Evolutionary conservation across 768 basidiomycete genomes (phyloP).

Genomic region (Cystobasidium tubakii): DNA sequence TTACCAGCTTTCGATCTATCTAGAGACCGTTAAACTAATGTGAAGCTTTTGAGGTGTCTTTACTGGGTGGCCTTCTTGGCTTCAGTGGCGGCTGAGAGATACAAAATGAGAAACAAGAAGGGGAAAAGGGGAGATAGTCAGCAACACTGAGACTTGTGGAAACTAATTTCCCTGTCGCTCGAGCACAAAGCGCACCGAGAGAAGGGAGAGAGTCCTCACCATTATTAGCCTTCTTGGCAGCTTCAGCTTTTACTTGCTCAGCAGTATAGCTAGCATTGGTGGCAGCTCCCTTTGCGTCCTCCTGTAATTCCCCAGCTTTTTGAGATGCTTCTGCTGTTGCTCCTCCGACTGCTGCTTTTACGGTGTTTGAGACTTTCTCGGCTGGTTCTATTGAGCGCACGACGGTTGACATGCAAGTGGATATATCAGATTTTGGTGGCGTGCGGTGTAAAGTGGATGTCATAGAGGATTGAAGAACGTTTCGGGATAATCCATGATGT

Average conservation of each 20-base stretch:
- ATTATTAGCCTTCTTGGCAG: constrained; percentile 33
- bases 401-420: neutral
- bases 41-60: neutral
- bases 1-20: no score
- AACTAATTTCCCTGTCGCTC: neutral
- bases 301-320: constrained; percentile 4
- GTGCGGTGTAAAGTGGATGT: no score
- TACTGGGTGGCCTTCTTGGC: constrained; percentile 33
- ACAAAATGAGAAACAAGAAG: neutral
- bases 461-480: no score
- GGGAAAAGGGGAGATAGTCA: neutral
- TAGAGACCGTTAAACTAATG: no score
- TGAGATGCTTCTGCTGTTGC: constrained; percentile 13
- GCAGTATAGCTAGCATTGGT: constrained; percentile 27
- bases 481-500: no score
- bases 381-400: constrained; percentile 1
- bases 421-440: no score
- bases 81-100: constrained; percentile 26
- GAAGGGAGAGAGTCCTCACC: neutral
- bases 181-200: neutral
- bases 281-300: constrained; percentile 27
- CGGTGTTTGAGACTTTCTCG: constrained; percentile 24
- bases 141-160: no score
- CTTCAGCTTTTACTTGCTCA: constrained; percentile 28
- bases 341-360: constrained; percentile 27